Conservation (phyloP, 2,329 filamentous ascomycete genomes). For the Penicillium sclerotigenum region DNA sequence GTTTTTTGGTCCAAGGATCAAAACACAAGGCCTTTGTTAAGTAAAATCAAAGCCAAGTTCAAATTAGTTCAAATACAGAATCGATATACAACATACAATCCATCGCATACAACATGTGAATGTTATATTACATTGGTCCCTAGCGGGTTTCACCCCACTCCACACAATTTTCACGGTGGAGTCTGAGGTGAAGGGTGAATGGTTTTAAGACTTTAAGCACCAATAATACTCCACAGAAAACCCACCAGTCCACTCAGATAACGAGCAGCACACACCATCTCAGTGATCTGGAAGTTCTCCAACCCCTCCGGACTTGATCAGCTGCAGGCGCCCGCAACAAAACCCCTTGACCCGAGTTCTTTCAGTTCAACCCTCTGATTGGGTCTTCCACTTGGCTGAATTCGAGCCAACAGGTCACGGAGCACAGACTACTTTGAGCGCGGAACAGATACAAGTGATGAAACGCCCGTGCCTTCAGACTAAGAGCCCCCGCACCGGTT, state of each 20-base stretch:
- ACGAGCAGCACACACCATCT: neutral
- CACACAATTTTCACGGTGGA: constrained; percentile 1
- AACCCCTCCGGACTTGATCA: neutral
- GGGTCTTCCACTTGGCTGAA: constrained; percentile 9
- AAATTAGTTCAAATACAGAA: neutral
- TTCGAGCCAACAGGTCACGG: constrained; percentile 15
- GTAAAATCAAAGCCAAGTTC: neutral
- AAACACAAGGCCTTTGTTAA: neutral
- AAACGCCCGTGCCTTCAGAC: constrained; percentile 15
- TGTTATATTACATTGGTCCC: neutral
- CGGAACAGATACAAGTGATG: constrained; percentile 10
- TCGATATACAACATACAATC: neutral
- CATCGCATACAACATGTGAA: neutral
- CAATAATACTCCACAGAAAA: constrained; percentile 2
- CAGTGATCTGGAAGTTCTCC: neutral
- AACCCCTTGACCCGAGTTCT: neutral
- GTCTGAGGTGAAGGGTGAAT: neutral
- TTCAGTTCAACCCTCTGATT: constrained; percentile 10
- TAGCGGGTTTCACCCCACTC: constrained; percentile 1
- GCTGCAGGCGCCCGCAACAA: neutral
- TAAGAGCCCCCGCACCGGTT: constrained; percentile 9
- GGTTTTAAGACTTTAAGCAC: neutral
- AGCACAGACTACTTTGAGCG: constrained; percentile 16
- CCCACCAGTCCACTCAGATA: neutral
- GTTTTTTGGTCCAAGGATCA: neutral